phyloP scores from a whole-genome alignment of 352 stramenopile genomes.

The Phytopythium kandeliae region DNA sequence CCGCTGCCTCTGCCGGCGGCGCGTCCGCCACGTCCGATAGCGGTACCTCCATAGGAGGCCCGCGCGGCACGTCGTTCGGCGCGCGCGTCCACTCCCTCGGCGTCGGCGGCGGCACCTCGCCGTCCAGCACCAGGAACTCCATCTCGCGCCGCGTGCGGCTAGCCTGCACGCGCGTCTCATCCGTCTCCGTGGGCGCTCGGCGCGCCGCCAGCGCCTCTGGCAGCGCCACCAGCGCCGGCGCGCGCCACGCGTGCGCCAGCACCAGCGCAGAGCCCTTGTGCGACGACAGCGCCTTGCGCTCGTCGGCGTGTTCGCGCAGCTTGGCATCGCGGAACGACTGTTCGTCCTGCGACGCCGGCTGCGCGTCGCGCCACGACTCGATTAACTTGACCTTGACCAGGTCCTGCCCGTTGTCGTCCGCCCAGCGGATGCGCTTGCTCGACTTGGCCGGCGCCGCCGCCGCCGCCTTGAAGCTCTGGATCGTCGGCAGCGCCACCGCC shows the following conservation, averaged over 20 bases:
- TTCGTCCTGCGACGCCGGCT: conserved; percentile 48
- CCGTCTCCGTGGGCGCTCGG: conserved; percentile 28
- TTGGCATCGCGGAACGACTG: conserved; percentile 72
- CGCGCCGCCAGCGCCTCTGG: conserved; percentile 43
- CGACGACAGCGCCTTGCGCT: conserved; percentile 54
- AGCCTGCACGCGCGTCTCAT: conserved; percentile 64
- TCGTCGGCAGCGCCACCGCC: conserved; percentile 64
- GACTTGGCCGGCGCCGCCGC: conserved; percentile 16
- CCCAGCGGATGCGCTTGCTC: conserved; percentile 76
- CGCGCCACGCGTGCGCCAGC: conserved; percentile 58
- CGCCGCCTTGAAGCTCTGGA: conserved; percentile 75
- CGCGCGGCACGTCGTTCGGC: conserved; percentile 53
- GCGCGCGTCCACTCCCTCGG: conserved; percentile 75
- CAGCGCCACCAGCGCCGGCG: conserved; percentile 53
- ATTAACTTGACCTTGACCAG: conserved; percentile 82
- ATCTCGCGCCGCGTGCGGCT: conserved; percentile 71
- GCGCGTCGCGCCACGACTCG: conserved; percentile 80
- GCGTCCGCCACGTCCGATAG: conserved; percentile 53
- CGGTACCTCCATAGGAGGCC: conserved; percentile 52
- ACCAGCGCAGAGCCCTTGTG: conserved; percentile 56
- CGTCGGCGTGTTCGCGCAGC: conserved; percentile 76
- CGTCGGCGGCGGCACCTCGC: conserved; percentile 66
- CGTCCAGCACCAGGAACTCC: conserved; percentile 78
- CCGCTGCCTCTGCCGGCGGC: conserved; percentile 32
- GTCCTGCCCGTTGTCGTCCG: conserved; percentile 68